These are phyloP conservation scores for Mycena haematopus DNA, from an alignment of 768 basidiomycete species.

Conservation along the genomic window DNA sequence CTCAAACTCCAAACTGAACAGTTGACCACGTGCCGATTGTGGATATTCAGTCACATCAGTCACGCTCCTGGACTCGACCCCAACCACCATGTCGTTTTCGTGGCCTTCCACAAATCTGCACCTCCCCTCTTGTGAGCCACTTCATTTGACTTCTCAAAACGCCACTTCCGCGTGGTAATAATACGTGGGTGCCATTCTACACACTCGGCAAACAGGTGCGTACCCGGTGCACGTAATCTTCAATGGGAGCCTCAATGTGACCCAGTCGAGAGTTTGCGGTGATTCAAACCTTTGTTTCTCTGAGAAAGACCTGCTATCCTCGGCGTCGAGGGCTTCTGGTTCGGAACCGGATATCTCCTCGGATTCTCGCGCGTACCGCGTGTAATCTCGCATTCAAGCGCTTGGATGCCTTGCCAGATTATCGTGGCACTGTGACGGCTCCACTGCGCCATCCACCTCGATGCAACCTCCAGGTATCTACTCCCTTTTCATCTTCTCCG, in stretches of 20 bases:
- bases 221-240: too few relatives aligned
- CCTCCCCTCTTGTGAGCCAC: background rate
- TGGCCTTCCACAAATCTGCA: too few relatives aligned
- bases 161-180: conserved; percentile 13
- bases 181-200: too few relatives aligned
- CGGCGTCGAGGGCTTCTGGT: background rate
- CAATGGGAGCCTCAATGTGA: background rate
- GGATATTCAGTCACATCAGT: too few relatives aligned
- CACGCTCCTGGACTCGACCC: too few relatives aligned
- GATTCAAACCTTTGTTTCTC: too few relatives aligned
- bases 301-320: too few relatives aligned
- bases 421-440: conserved; percentile 20
- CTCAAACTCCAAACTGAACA: too few relatives aligned
- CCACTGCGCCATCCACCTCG: conserved; percentile 22
- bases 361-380: conserved; percentile 5
- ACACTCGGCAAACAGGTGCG: too few relatives aligned
- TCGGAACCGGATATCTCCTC: background rate
- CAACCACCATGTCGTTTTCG: too few relatives aligned
- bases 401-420: conserved; percentile 22
- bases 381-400: conserved; percentile 11
- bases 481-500: too few relatives aligned
- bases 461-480: conserved; percentile 22
- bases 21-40: too few relatives aligned
- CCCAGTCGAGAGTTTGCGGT: background rate
- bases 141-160: background rate